Conservation (phyloP, 805 yeast genomes). For the Ogataea allantospora region DNA sequence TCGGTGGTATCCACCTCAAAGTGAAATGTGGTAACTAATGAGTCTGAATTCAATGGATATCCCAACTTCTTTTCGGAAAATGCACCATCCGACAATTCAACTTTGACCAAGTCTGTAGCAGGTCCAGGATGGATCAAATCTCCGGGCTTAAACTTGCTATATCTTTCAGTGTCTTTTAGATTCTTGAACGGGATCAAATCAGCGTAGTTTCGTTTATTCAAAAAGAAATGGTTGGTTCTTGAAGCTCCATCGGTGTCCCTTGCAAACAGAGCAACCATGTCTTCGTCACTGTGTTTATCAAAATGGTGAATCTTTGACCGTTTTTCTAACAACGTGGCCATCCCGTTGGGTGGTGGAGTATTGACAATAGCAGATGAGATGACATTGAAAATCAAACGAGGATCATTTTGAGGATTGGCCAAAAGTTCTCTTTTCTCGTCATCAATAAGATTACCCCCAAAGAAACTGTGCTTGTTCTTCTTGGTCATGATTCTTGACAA, state of each 20-base stretch:
- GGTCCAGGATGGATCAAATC: conserved; percentile 45
- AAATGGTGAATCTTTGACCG: conserved; percentile 70
- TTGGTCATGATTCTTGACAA: conserved; percentile 72
- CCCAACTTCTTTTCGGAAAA: conserved; percentile 29
- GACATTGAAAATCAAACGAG: conserved; percentile 75
- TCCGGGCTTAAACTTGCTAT: conserved; percentile 19
- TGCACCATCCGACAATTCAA: conserved; percentile 6
- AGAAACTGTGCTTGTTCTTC: conserved; percentile 42
- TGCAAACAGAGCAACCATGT: conserved; percentile 69
- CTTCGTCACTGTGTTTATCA: conserved; percentile 68
- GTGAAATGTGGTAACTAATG: conserved; percentile 68
- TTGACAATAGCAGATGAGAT: conserved; percentile 89
- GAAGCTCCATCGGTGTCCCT: conserved; percentile 53
- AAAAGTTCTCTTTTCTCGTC: conserved; percentile 41
- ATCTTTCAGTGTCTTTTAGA: conserved; percentile 17
- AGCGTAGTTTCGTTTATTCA: conserved; percentile 71
- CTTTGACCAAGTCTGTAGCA: conserved; percentile 20
- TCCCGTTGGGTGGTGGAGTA: conserved; percentile 87
- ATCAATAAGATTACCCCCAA: conserved; percentile 33
- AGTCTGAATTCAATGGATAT: conserved; percentile 55
- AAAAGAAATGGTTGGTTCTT: conserved; percentile 46
- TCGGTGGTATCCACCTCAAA: conserved; percentile 62
- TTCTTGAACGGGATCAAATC: conserved; percentile 59
- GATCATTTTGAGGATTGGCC: conserved; percentile 62
- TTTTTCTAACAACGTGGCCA: conserved; percentile 70